phyloP scores from a whole-genome alignment of 2,329 filamentous ascomycete species.

The Acephala macrosclerotiorum region DNA sequence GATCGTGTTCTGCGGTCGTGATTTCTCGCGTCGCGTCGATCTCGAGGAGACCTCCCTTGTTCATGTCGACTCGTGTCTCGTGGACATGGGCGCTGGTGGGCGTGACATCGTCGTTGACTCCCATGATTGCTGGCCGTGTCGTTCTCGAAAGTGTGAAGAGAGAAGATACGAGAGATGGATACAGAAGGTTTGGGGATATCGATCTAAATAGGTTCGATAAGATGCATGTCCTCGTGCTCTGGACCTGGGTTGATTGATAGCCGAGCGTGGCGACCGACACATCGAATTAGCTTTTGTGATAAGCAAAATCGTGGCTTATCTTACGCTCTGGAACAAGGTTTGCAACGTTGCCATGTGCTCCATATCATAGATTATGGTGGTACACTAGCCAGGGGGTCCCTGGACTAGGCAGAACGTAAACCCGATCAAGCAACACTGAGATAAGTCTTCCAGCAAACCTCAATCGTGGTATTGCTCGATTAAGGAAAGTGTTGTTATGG shows the following conservation, averaged over 20 bases:
- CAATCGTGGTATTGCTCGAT: no score
- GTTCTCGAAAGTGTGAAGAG: background rate
- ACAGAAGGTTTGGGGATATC: background rate
- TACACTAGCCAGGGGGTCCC: background rate
- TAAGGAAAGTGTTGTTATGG: no score
- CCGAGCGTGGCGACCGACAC: background rate
- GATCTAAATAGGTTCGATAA: conserved; percentile 4
- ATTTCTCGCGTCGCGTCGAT: conserved; percentile 32
- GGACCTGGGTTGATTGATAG: conserved; percentile 6
- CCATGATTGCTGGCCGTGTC: conserved; percentile 11
- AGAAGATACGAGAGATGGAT: background rate
- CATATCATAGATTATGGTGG: background rate
- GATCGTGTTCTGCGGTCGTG: conserved; percentile 32
- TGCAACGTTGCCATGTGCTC: conserved; percentile 1
- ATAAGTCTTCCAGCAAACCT: no score
- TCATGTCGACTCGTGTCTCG: conserved; percentile 16
- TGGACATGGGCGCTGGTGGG: conserved; percentile 7
- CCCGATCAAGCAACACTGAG: no score
- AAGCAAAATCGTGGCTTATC: background rate
- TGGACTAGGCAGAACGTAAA: no score
- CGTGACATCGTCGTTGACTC: conserved; percentile 4
- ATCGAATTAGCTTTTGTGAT: background rate
- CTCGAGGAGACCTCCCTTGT: conserved; percentile 33
- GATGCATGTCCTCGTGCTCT: conserved; percentile 4
- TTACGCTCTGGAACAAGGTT: background rate